These are phyloP conservation scores for Vaccinium macrocarpon DNA, from an alignment of 148 eudicot genomes.

Conservation along the genomic window DNA sequence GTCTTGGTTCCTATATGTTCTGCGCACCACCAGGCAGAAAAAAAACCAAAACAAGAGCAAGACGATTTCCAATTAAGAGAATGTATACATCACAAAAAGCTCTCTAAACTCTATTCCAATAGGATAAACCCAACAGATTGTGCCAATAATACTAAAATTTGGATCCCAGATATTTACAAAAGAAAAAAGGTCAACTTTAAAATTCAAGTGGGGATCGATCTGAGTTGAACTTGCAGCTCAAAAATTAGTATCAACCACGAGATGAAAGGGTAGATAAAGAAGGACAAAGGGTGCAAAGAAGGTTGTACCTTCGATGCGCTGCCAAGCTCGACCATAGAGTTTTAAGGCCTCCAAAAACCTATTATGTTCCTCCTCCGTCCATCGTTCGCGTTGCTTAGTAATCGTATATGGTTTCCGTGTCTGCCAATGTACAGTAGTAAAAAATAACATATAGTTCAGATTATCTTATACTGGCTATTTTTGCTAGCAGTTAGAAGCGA, in stretches of 20 bases:
- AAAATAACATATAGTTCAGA: neutral
- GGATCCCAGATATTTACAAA: conserved; percentile 1
- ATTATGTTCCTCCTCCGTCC: conserved; percentile 98
- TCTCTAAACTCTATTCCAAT: conserved; percentile 8
- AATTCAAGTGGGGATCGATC: neutral
- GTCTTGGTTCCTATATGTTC: conserved; percentile 98
- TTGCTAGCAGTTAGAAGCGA: neutral
- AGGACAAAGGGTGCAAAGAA: conserved; percentile 8
- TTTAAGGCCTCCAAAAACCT: conserved; percentile 94
- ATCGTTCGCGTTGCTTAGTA: conserved; percentile 96
- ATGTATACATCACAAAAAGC: conserved; percentile 19
- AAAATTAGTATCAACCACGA: conserved; percentile 11
- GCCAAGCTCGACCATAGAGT: conserved; percentile 99
- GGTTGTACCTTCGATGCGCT: conserved; percentile 85
- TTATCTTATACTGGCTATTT: neutral
- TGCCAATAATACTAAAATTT: conserved; percentile 12
- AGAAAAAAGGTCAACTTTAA: neutral
- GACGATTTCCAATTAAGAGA: conserved; percentile 48
- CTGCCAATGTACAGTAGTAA: conserved; percentile 32
- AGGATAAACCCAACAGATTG: conserved; percentile 12
- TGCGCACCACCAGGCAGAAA: conserved; percentile 44
- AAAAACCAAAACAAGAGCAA: conserved; percentile 30
- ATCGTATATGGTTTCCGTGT: conserved; percentile 94
- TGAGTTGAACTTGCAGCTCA: conserved; percentile 9
- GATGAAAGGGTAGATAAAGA: neutral